Base-by-base conservation (phyloP, 495 filamentous ascomycete species). In the Jackrogersella multiformis region DNA sequence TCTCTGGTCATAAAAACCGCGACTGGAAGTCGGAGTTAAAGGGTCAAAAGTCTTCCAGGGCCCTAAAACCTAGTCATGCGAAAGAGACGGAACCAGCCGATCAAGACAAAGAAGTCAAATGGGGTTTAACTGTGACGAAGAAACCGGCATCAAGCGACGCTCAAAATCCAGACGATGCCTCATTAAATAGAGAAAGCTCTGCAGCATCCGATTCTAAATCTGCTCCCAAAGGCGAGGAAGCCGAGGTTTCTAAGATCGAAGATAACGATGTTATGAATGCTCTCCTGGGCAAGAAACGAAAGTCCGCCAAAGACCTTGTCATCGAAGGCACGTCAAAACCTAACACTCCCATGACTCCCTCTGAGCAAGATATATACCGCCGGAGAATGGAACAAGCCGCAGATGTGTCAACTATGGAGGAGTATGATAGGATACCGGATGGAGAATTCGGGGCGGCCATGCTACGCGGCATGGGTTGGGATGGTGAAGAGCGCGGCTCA, bases 401-500 rank as follows among this genome's bases (percentile, higher is more conserved):
- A 0, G 89, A 92, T 20, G 78, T 87, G 13, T 88, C 93, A 2
- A 89, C 86, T 0, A 79, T 95, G 20, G 92, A 92, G 44, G 92
- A 94, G 68, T 99, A 99, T 77, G 88, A 86, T 24, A 87, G 89
- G 3, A 86, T 97, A 9, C 94, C 96, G 0, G 92, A 98, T 34
- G 95, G 97, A 61, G 92, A 96, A 60, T 99, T 98, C 70, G 95
- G 94, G 30, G 89, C 91, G 20, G 92, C 92, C 2, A 78, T 98
- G 51, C 83, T 99, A 23, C 86, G 92, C 5, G 92, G 92, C 9
- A 96, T 97, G 88, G 95, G 95, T 4, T 97, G 94, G 94, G 92
- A 97, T 61, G 94, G 94, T 1, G 87, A 94, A 60, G 84, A 85
- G 73, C 82, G 85, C 32, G 70, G 84, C 52, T 58, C 74, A 6